Base-by-base conservation (phyloP, 1,139 yeast genomes). In the Geotrichum fermentans region DNA sequence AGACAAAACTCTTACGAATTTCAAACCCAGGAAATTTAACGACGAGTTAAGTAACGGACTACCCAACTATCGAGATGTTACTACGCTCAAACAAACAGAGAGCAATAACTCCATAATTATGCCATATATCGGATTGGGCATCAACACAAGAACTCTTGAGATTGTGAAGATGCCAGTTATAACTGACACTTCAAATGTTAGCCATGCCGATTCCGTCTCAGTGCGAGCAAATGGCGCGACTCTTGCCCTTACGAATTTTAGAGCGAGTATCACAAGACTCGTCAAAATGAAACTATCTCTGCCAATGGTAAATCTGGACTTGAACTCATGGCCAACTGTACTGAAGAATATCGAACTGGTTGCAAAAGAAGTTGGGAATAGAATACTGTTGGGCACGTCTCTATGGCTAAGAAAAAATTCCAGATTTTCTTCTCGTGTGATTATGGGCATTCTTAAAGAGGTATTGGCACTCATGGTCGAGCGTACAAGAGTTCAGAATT, bases 1-100 rank as follows among this genome's bases (percentile, higher is more conserved):
- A 6, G 65, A 67, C 8, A 90, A 89, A 59, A 78, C 86, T 0
- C 55, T 63, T 3, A 60, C 62, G 5, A 72, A 64, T 48, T 61
- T 67, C 35, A 41, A 29, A 17, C 53, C 53, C 2, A 35, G 42
- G 3, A 30, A 29, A 17, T 17, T 35, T 14, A 30, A 30, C 22
- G 16, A 34, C 14, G 30, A 36, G 7, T 24, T 32, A 18, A 16
- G 14, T 16, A 18, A 45, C 10, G 38, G 43, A 18, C 24, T 11
- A 3, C 16, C 32, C 6, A 32, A 37, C 21, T 39, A 22, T 13
- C 17, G 42, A 17, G 24, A 29, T 1, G 41, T 44, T 7, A 37
- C 35, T n/a, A 39, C 40, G 1, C 29, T 46, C 10, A 24, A 18
- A 13, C 14, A 20, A 7, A n/a, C 33, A n/a, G 33, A 21, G 16